A percentile compares a stretch with the other conserved stretches of the same genome.
Conservation (phyloP, 257 asterid genomes). For the Nicotiana tabacum region DNA sequence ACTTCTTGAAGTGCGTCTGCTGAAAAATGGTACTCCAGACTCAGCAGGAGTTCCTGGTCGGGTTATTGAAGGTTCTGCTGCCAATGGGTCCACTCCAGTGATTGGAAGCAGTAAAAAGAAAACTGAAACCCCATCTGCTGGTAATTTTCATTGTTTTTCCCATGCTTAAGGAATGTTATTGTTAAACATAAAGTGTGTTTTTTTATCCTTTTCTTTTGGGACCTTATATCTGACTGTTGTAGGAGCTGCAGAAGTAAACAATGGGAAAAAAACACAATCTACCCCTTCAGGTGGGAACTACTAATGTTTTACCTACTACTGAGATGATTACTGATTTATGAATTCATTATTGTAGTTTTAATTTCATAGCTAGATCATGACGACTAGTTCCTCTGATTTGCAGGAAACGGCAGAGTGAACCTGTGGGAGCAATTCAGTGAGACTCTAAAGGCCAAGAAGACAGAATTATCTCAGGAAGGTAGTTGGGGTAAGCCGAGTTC, state of each 20-base stretch:
- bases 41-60: slow-evolving; percentile 19
- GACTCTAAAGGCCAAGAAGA: slow-evolving; percentile 58
- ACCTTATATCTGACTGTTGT: not conserved
- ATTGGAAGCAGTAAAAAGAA: slow-evolving; percentile 32
- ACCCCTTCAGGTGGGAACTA: slow-evolving; percentile 1
- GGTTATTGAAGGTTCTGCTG: slow-evolving; percentile 30
- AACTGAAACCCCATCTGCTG: slow-evolving; percentile 14
- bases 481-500: slow-evolving; percentile 35
- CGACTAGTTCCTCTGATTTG: not conserved
- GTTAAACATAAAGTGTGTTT: not conserved
- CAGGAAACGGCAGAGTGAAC: slow-evolving; percentile 37
- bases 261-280: not conserved
- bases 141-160: not conserved
- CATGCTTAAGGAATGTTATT: not conserved
- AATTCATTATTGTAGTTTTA: not conserved
- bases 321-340: not conserved
- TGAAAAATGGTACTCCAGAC: slow-evolving; percentile 37
- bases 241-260: slow-evolving; percentile 9
- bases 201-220: not conserved
- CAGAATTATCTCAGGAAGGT: slow-evolving; percentile 37
- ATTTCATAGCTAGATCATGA: slow-evolving; percentile 6
- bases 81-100: slow-evolving; percentile 19
- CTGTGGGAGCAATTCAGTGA: slow-evolving; percentile 72
- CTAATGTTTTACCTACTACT: not conserved
- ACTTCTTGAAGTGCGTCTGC: slow-evolving; percentile 65